Evolutionary conservation across 164 flowering plant species (phyloP).

Genomic region (Santalum album): DNA sequence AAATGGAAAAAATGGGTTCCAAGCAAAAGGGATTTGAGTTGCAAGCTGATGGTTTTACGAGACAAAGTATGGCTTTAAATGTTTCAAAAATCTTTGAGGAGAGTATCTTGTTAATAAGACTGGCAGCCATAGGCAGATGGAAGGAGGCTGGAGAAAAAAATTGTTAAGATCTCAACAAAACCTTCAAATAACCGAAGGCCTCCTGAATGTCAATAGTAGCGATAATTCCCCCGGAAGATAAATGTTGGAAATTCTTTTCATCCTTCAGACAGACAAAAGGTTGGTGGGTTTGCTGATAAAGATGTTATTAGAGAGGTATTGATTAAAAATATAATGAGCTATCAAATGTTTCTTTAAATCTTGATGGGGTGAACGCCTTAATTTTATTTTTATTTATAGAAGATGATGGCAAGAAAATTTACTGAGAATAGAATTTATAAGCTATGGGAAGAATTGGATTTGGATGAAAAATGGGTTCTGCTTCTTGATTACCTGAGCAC

Average conservation of each 20-base stretch:
- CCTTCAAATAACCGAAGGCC: constrained; percentile 1
- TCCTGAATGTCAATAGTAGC: constrained; percentile 13
- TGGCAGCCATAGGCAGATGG: constrained; percentile 10
- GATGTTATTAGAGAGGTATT: constrained; percentile 35
- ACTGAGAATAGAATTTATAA: constrained; percentile 27
- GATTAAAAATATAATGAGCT: constrained; percentile 1
- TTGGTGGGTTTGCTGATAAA: constrained; percentile 12
- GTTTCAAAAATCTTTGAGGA: neutral
- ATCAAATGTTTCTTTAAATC: constrained; percentile 1
- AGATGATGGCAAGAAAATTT: constrained; percentile 30
- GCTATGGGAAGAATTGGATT: constrained; percentile 58
- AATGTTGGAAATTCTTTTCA: constrained; percentile 10
- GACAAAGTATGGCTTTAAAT: constrained; percentile 25
- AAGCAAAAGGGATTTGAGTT: constrained; percentile 25
- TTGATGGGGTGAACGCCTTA: neutral
- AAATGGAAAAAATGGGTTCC: constrained; percentile 25
- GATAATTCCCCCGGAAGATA: constrained; percentile 13
- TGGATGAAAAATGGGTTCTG: constrained; percentile 75
- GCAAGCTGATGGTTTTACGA: constrained; percentile 12
- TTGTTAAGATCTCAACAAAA: constrained; percentile 8
- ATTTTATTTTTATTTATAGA: constrained; percentile 13
- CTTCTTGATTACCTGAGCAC: constrained; percentile 85
- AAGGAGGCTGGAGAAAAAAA: constrained; percentile 3
- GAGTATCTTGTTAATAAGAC: neutral
- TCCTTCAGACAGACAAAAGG: constrained; percentile 9